A percentile compares a stretch with the other conserved stretches of the same genome.
Evolutionary conservation across 257 asterid species (phyloP).

Genomic region (Datura wrightii): DNA sequence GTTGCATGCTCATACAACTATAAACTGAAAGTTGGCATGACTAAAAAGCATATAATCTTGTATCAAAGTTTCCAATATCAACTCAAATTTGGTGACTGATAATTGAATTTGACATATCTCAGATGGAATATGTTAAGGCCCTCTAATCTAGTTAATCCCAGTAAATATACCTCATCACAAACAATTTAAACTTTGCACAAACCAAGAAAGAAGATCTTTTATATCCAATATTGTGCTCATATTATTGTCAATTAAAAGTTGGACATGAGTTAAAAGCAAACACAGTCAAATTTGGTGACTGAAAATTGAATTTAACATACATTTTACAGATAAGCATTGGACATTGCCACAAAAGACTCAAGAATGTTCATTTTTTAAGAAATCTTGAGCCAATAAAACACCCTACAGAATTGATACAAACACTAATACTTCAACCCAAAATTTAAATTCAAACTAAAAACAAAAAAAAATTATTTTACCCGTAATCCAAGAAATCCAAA

Average conservation of each 20-base stretch:
- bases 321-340: background rate
- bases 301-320: background rate
- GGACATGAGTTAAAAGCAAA: background rate
- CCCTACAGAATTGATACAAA: background rate
- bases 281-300: background rate
- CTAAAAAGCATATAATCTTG: background rate
- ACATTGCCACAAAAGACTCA: background rate
- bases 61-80: background rate
- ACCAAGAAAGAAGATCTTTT: background rate
- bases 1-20: background rate
- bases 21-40: background rate
- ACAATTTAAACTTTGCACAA: background rate
- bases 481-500: conserved; percentile 96
- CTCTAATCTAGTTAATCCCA: background rate
- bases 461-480: conserved; percentile 44
- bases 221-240: background rate
- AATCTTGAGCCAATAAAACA: background rate
- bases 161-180: background rate
- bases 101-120: background rate
- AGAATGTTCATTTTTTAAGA: background rate
- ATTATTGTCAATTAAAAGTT: background rate
- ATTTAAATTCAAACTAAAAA: background rate
- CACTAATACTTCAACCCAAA: background rate
- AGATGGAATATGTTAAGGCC: background rate
- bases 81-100: background rate